Base-by-base conservation (phyloP, 2,329 filamentous ascomycete species). In the Phaeosphaeria sp. region DNA sequence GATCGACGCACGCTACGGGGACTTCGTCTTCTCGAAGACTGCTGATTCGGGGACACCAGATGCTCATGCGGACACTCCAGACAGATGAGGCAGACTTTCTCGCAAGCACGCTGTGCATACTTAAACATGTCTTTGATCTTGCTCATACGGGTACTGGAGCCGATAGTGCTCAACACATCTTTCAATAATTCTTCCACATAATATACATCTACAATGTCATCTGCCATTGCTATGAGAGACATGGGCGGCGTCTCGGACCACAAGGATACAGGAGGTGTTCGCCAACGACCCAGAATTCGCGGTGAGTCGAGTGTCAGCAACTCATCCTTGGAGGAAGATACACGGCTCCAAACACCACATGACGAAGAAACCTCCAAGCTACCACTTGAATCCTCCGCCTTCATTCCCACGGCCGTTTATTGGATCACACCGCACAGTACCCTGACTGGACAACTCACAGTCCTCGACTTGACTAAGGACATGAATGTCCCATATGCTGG, bases 391-490 rank as follows among this genome's bases (percentile, higher is more conserved):
- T 49, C 60, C 2, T 45, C 13, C 17, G 39, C 64, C 21, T 60
- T 70, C 50, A 36, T n/a, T 3, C 67, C 68, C 2, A 70, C 63
- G 21, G 51, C 47, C 49, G 59, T 59, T 4, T 70, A 66, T 48
- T 70, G 64, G 67, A 56, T 72, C 21, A 45, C 64, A 18, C 66
- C 63, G 2, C 67, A 70, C 50, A 56, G 60, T 21, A 20, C 63
- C 30, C 57, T 69, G 49, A 56, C 66, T 17, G 59, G 59, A 33
- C 47, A 60, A 1, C 64, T 69, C 58, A 56, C 57, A 3, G 55
- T 68, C 18, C 59, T 69, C 40, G 59, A 72, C 46, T 55, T 69
- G 9, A 66, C 67, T 1, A 48, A 51, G 9, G 56, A 61, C 51
- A 59, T 67, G 27, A 17, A 51, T n/a, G 39, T 57, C 5, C 63